Evolutionary conservation across 345 rosid genomes (phyloP).

Genomic region (Populus alba): DNA sequence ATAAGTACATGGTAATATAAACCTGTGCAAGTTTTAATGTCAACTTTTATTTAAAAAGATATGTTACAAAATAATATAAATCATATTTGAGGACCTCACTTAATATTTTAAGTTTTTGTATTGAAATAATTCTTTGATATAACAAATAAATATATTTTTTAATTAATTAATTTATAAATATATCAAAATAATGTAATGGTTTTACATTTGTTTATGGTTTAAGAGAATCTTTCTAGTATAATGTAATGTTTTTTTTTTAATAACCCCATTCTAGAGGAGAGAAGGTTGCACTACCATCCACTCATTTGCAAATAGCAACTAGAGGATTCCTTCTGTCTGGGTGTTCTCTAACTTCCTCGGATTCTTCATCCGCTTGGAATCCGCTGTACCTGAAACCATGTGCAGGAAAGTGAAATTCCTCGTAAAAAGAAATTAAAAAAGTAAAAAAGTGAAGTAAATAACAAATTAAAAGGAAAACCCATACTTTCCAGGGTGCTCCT

Average conservation of each 20-base stretch:
- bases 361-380: neutral
- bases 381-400: neutral
- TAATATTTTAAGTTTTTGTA: too few species aligned
- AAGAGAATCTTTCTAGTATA: neutral
- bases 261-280: neutral
- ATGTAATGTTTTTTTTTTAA: neutral
- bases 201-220: neutral
- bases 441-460: neutral
- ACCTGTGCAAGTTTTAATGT: fast-evolving
- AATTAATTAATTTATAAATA: too few species aligned
- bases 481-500: neutral
- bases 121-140: too few species aligned
- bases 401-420: neutral
- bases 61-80: too few species aligned
- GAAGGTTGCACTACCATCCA: neutral
- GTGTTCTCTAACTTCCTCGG: neutral
- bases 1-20: too few species aligned
- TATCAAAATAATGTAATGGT: neutral
- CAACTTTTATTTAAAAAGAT: fast-evolving
- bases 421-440: neutral
- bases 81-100: fast-evolving
- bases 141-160: too few species aligned
- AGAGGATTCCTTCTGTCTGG: neutral
- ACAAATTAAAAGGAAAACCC: neutral
- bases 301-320: neutral